A percentile compares a stretch with the other conserved stretches of the same genome.
phyloP scores from a whole-genome alignment of 2,329 filamentous ascomycete species.

The Aureobasidium namibiae region DNA sequence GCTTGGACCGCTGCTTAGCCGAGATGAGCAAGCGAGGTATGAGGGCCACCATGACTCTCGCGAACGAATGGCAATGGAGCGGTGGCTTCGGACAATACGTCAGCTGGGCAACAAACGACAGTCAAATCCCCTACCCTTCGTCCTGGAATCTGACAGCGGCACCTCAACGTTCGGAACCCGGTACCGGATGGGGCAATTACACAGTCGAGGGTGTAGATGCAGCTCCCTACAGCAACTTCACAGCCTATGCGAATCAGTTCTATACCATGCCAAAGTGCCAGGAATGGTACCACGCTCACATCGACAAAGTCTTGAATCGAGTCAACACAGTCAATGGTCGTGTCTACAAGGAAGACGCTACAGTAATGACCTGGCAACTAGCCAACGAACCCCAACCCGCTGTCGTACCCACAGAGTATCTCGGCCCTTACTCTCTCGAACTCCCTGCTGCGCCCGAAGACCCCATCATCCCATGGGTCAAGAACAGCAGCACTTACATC shows the following conservation, averaged over 20 bases:
- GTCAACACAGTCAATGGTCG: slow-evolving; percentile 31
- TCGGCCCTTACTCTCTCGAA: slow-evolving; percentile 24
- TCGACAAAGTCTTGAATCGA: slow-evolving; percentile 28
- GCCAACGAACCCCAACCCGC: slow-evolving; percentile 32
- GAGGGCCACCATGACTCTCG: slow-evolving; percentile 33
- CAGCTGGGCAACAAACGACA: slow-evolving; percentile 28
- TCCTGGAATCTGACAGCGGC: slow-evolving; percentile 31
- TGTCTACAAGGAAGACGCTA: slow-evolving; percentile 29
- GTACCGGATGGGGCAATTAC: slow-evolving; percentile 34
- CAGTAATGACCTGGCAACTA: slow-evolving; percentile 35
- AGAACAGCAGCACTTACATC: slow-evolving; percentile 30
- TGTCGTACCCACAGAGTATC: slow-evolving; percentile 20
- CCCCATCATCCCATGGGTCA: slow-evolving; percentile 29
- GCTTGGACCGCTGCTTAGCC: slow-evolving; percentile 31
- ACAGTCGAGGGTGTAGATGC: slow-evolving; percentile 28
- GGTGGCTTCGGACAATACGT: slow-evolving; percentile 33
- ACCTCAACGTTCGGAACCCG: slow-evolving; percentile 25
- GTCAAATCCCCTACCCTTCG: slow-evolving; percentile 28
- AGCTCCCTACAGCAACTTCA: slow-evolving; percentile 23
- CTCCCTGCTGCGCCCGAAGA: slow-evolving; percentile 25
- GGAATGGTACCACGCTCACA: slow-evolving; percentile 30
- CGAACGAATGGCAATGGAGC: slow-evolving; percentile 33
- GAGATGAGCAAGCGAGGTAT: slow-evolving; percentile 33
- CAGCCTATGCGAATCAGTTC: slow-evolving; percentile 27
- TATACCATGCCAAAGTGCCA: slow-evolving; percentile 30